phyloP scores from a whole-genome alignment of 352 stramenopile genomes.

The Pythium vanterpoolii region DNA sequence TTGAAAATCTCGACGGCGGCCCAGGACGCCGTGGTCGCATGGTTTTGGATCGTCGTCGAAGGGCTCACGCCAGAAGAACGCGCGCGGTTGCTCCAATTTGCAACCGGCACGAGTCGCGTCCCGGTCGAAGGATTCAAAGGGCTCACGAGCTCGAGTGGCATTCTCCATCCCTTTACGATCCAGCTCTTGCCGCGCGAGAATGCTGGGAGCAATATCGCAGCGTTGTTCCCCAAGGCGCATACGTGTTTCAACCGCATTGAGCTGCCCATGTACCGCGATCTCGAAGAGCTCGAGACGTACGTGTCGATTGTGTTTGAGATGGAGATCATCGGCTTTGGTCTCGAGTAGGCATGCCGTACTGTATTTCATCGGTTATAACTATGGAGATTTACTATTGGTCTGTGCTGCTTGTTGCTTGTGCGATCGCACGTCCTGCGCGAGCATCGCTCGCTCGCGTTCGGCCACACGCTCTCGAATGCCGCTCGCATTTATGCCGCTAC shows the following conservation, averaged over 20 bases:
- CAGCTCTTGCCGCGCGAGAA: slow-evolving; percentile 55
- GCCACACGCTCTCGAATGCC: slow-evolving; percentile 45
- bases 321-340: slow-evolving; percentile 76
- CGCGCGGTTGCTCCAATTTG: slow-evolving; percentile 96
- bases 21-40: slow-evolving; percentile 72
- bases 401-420: slow-evolving; percentile 33
- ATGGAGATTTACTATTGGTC: slow-evolving; percentile 1
- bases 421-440: slow-evolving; percentile 42
- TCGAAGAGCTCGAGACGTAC: slow-evolving; percentile 84
- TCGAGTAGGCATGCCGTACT: slow-evolving; percentile 42
- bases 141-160: slow-evolving; percentile 76
- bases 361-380: not conserved
- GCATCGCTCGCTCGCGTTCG: slow-evolving; percentile 44
- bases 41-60: slow-evolving; percentile 90
- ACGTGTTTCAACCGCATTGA: slow-evolving; percentile 90
- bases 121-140: slow-evolving; percentile 80
- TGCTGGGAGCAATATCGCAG: slow-evolving; percentile 42
- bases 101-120: slow-evolving; percentile 96
- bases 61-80: slow-evolving; percentile 91
- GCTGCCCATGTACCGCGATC: slow-evolving; percentile 72
- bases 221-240: slow-evolving; percentile 75
- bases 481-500: slow-evolving; percentile 24
- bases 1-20: slow-evolving; percentile 32
- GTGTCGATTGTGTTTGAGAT: slow-evolving; percentile 86
- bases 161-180: slow-evolving; percentile 78